Percentiles rank a stretch among this genome's conserved stretches.
Conservation (phyloP, 2,329 filamentous ascomycete species). For the Metarhizium album region DNA sequence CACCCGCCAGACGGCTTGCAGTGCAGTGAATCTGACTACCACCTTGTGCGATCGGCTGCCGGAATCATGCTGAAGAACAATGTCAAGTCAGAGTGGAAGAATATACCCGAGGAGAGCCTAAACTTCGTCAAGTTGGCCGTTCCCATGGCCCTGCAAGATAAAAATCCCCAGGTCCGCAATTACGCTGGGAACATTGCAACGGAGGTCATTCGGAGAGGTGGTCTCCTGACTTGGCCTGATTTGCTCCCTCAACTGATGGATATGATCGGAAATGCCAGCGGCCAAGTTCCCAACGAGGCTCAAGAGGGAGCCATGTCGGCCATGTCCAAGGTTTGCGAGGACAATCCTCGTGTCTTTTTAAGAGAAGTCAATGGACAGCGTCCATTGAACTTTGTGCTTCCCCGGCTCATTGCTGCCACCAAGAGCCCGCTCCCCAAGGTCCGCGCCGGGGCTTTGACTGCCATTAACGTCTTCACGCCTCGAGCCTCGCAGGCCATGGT, state of each 20-base stretch:
- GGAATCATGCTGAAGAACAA: conserved; percentile 96
- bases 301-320: conserved; percentile 94
- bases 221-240: conserved; percentile 84
- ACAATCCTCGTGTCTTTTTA: conserved; percentile 79
- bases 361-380: conserved; percentile 80
- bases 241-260: conserved; percentile 73
- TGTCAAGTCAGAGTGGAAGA: conserved; percentile 63
- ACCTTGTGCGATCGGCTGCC: conserved; percentile 73
- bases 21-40: conserved; percentile 51
- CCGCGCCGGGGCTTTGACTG: conserved; percentile 65
- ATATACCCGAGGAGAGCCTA: conserved; percentile 63
- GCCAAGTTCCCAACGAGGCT: conserved; percentile 56
- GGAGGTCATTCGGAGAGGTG: conserved; percentile 75
- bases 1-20: conserved; percentile 50
- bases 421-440: conserved; percentile 67
- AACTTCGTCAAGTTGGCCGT: conserved; percentile 70
- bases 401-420: conserved; percentile 82
- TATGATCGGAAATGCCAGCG: conserved; percentile 62
- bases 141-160: conserved; percentile 70
- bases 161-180: conserved; percentile 70
- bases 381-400: conserved; percentile 78
- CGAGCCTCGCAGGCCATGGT: conserved; percentile 75
- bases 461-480: conserved; percentile 86
- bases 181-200: conserved; percentile 91
- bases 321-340: conserved; percentile 91